Percentiles rank a stretch among this genome's conserved stretches.
Evolutionary conservation across 306 rosid species (phyloP).

Genomic region (Pachyrhizus erosus): DNA sequence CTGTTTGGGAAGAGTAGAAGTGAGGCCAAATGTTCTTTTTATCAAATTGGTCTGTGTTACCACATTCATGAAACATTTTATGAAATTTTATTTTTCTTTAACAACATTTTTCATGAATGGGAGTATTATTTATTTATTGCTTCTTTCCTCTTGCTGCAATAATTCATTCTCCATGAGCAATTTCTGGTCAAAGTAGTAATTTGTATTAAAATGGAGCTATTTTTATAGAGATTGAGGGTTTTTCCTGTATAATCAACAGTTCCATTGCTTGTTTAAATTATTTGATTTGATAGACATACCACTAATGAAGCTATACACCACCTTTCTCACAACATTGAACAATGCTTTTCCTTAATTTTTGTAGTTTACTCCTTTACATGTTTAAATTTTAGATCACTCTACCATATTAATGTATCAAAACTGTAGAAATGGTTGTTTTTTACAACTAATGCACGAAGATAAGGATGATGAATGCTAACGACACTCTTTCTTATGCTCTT

Average conservation of each 20-base stretch:
- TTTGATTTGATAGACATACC: background rate
- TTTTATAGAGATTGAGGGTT: background rate
- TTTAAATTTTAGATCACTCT: background rate
- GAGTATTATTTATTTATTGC: background rate
- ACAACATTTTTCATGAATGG: background rate
- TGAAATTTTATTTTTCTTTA: background rate
- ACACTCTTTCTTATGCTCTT: too few species aligned
- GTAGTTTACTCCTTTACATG: background rate
- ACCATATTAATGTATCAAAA: slow-evolving; percentile 7
- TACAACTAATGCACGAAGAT: background rate
- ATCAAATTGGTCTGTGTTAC: background rate
- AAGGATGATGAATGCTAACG: too few species aligned
- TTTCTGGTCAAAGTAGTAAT: background rate
- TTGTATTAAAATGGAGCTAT: slow-evolving; percentile 3
- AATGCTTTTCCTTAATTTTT: background rate
- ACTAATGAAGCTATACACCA: background rate
- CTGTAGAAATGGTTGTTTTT: background rate
- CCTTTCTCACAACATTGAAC: background rate
- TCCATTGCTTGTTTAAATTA: slow-evolving; percentile 19
- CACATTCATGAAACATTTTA: too few species aligned
- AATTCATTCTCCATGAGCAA: slow-evolving; percentile 15
- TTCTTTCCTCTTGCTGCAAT: slow-evolving; percentile 2
- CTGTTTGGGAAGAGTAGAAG: slow-evolving; percentile 6
- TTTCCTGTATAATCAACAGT: background rate
- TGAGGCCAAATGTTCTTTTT: background rate